phyloP scores from a whole-genome alignment of 2,329 filamentous ascomycete genomes.

The Zymoseptoria crescenta region DNA sequence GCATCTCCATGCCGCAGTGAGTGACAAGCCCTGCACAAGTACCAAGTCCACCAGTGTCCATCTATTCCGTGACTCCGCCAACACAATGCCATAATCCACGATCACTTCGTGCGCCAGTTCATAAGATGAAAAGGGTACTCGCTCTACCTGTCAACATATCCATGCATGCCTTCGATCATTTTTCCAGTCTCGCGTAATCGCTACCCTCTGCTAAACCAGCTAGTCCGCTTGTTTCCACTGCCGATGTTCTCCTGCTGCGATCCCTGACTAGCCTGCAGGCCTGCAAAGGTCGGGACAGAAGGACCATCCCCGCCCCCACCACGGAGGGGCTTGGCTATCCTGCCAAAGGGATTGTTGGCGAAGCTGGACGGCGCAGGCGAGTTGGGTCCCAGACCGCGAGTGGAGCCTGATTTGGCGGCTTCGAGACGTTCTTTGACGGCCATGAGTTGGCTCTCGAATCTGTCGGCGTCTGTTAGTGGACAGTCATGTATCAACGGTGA shows the following conservation, averaged over 20 bases:
- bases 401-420: constrained; percentile 85
- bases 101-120: not conserved
- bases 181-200: not conserved
- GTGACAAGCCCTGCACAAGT: not conserved
- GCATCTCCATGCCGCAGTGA: not conserved
- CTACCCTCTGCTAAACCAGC: constrained; percentile 50
- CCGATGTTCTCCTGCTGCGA: constrained; percentile 40
- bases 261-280: constrained; percentile 28
- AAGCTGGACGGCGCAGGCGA: constrained; percentile 36
- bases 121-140: not conserved
- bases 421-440: constrained; percentile 97
- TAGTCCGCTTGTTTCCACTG: constrained; percentile 52
- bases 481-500: not conserved
- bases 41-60: not conserved
- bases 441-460: constrained; percentile 93
- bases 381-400: constrained; percentile 66
- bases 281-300: constrained; percentile 36
- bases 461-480: constrained; percentile 34
- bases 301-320: constrained; percentile 43
- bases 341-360: constrained; percentile 63
- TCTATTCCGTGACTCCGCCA: no score
- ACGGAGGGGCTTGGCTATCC: constrained; percentile 59
- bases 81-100: no score
- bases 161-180: not conserved
- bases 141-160: not conserved